Evolutionary conservation across 1,284 basidiomycete genomes (phyloP).

Genomic region (Porphyrellus sp.): DNA sequence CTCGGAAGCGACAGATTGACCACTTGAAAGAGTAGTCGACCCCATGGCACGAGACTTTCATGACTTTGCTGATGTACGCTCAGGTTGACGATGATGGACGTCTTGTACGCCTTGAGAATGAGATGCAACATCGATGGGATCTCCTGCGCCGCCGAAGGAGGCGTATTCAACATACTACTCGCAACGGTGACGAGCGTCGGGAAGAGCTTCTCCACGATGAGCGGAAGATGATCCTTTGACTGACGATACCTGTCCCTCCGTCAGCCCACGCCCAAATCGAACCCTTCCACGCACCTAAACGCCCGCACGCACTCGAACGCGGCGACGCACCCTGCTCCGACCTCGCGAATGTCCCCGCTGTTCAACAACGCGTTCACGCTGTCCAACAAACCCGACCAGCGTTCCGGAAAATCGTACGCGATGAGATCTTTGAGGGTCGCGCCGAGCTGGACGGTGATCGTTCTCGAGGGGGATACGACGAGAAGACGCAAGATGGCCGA

Average conservation of each 20-base stretch:
- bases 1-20: constrained; percentile 66
- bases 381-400: constrained; percentile 65
- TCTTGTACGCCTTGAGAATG: constrained; percentile 81
- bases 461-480: constrained; percentile 60
- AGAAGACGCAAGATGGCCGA: constrained; percentile 65
- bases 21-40: constrained; percentile 74
- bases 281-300: constrained; percentile 50
- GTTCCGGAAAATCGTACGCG: constrained; percentile 69
- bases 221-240: constrained; percentile 53
- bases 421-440: constrained; percentile 69
- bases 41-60: constrained; percentile 81
- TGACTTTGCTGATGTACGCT: constrained; percentile 69
- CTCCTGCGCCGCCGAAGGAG: constrained; percentile 57
- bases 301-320: constrained; percentile 72
- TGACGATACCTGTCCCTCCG: constrained; percentile 58
- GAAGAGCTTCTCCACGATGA: constrained; percentile 62
- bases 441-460: constrained; percentile 71
- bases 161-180: constrained; percentile 57
- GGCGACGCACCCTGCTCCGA: constrained; percentile 76
- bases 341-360: constrained; percentile 64
- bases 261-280: not conserved
- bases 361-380: constrained; percentile 61
- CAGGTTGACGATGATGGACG: constrained; percentile 70
- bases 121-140: constrained; percentile 77
- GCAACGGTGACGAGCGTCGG: constrained; percentile 72